Base-by-base conservation (phyloP, 2,329 filamentous ascomycete species). In the Colletotrichum navitas region DNA sequence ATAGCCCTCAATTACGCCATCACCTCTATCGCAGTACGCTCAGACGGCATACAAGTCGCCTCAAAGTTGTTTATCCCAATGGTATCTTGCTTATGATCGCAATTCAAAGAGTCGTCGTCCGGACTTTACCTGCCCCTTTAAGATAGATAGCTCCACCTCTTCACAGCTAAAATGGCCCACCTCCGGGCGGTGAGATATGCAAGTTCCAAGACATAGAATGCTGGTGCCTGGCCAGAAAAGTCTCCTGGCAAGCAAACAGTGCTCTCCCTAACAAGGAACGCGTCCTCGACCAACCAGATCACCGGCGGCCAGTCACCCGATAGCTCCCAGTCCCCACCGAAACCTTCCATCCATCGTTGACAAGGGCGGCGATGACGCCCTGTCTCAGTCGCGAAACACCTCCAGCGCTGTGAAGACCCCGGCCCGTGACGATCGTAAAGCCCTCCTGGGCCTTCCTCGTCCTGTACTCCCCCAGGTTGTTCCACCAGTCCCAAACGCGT, bases 331-430 rank as follows among this genome's bases (percentile, higher is more conserved):
- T 90, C 54, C 90, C 87, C 55, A 92, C 86, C 78, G 94, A 89
- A 43, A 96, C 85, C 78, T 89, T 94, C 95, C 95, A 98, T 0
- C 94, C 94, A 72, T 95, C 93, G 55, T 89, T 87, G 49, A 91
- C 86, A 52, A 98, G 83, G 78, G 91, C 91, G 77, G 90, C 91
- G 58, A 88, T 91, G n/a, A 98, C 94, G 21, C 93, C 92, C 68
- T 92, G 92, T 6, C 94, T 92, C 71, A 98, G 80, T 75, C 90
- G 91, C 1, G 92, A 93, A 66, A 89, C 91, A 0, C 94, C 94
- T 63, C 92, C 90, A 58, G 90, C 87, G 76, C 90, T 96, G 81
- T 98, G 95, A 65, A 87, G 87, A 1, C 95, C 95, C 18, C 91
- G 79, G 0, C 95, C 95, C 3, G 94, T 97, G 65, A 98, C 88